Conservation (phyloP, 208 protist species). For the Acanthamoeba triangularis region DNA sequence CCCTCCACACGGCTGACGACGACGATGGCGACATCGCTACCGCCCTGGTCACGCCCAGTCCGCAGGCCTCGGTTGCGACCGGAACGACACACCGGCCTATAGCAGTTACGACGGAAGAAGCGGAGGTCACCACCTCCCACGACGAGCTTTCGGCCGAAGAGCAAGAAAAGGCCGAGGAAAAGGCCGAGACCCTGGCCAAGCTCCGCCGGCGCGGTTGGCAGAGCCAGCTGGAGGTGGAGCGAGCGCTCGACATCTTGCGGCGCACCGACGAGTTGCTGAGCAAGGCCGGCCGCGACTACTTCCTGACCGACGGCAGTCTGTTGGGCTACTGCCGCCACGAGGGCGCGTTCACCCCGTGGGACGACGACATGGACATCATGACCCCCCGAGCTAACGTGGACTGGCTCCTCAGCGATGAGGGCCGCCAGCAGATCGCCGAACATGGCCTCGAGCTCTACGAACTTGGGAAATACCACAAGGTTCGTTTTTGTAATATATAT, state of each 20-base stretch:
- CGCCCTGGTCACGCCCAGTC: too few species aligned
- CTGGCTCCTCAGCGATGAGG: not conserved
- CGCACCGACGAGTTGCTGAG: not conserved
- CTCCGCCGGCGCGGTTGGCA: not conserved
- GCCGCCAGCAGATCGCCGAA: not conserved
- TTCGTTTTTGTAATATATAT: too few species aligned
- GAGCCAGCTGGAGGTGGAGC: not conserved
- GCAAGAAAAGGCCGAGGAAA: not conserved
- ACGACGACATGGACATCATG: slow-evolving; percentile 39
- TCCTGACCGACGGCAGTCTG: not conserved
- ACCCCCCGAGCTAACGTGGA: not conserved
- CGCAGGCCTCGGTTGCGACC: too few species aligned
- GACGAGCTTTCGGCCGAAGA: not conserved
- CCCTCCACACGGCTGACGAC: too few species aligned
- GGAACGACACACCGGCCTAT: too few species aligned
- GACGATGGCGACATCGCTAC: too few species aligned
- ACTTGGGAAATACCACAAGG: not conserved
- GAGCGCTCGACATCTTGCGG: not conserved
- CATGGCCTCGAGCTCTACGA: not conserved
- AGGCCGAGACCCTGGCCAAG: not conserved
- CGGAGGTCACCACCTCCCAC: too few species aligned
- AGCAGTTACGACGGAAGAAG: too few species aligned
- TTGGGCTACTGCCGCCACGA: not conserved
- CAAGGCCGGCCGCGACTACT: not conserved
- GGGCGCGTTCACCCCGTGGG: slow-evolving; percentile 1